phyloP scores from a whole-genome alignment of 495 filamentous ascomycete species.

The Lentithecium fluviatile region DNA sequence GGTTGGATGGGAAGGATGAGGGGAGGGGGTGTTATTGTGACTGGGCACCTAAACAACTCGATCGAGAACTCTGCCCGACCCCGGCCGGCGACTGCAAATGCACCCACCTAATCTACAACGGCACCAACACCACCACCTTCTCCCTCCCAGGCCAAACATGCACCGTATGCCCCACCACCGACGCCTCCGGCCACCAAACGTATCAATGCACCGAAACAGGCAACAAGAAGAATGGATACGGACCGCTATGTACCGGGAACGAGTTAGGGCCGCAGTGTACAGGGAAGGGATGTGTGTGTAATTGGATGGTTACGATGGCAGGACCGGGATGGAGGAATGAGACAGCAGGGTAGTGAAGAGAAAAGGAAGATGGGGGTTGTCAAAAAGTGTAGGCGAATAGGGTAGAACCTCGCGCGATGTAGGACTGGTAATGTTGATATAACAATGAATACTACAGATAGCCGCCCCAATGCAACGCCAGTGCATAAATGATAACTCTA shows the following conservation, averaged over 20 bases:
- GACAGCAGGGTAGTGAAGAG: background rate
- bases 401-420: too few relatives aligned
- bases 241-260: conserved; percentile 14
- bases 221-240: conserved; percentile 21
- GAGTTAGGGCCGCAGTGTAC: conserved; percentile 7
- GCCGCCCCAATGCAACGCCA: too few relatives aligned
- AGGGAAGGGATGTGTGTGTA: conserved; percentile 18
- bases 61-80: conserved; percentile 6
- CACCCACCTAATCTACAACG: background rate
- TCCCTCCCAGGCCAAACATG: conserved; percentile 15
- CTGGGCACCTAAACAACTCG: conserved; percentile 14
- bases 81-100: conserved; percentile 23
- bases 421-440: too few relatives aligned
- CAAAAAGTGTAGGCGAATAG: too few relatives aligned
- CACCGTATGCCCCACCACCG: conserved; percentile 4
- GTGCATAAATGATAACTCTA: too few relatives aligned
- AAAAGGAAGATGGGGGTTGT: too few relatives aligned
- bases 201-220: conserved; percentile 16
- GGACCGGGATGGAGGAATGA: conserved; percentile 9
- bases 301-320: conserved; percentile 16
- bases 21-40: conserved; percentile 5
- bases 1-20: background rate
- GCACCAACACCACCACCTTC: background rate
- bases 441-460: too few relatives aligned
- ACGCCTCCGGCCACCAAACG: background rate